Conservation (phyloP, 495 filamentous ascomycete genomes). For the Penicillium steckii region DNA sequence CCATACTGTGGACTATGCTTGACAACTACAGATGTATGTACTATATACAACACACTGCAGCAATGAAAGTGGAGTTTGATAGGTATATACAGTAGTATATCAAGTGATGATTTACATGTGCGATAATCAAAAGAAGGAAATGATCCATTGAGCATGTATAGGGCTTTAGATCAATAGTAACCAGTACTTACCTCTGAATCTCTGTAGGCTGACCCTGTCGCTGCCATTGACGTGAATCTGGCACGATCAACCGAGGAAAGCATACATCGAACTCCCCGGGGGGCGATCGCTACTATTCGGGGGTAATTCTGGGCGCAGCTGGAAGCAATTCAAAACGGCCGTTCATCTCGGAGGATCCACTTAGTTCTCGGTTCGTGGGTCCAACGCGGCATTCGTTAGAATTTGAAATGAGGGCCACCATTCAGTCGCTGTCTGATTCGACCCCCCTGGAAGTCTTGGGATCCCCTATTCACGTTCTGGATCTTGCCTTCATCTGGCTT, state of each 20-base stretch:
- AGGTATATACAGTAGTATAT: too few species aligned
- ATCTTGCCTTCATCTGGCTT: neutral
- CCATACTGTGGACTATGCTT: too few species aligned
- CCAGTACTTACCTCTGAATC: too few species aligned
- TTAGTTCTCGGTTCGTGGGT: slow-evolving; percentile 18
- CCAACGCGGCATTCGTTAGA: slow-evolving; percentile 17
- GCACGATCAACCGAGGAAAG: neutral
- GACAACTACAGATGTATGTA: too few species aligned
- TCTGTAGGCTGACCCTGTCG: too few species aligned
- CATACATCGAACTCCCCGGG: neutral
- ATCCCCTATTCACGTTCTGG: neutral
- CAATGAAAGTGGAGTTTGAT: too few species aligned
- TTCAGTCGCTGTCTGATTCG: slow-evolving; percentile 11
- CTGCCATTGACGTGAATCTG: too few species aligned
- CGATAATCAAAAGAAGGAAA: too few species aligned
- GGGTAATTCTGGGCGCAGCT: slow-evolving; percentile 9
- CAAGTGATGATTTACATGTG: too few species aligned
- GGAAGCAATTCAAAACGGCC: slow-evolving; percentile 21
- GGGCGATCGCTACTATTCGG: neutral
- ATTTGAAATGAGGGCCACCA: slow-evolving; percentile 12
- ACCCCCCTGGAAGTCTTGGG: neutral
- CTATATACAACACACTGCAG: too few species aligned
- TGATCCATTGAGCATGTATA: too few species aligned
- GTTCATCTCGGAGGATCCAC: slow-evolving; percentile 17
- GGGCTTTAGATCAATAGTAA: too few species aligned